These are phyloP conservation scores for Talaromyces sp. DNA, from an alignment of 2,329 filamentous ascomycete genomes.

Conservation along the genomic window DNA sequence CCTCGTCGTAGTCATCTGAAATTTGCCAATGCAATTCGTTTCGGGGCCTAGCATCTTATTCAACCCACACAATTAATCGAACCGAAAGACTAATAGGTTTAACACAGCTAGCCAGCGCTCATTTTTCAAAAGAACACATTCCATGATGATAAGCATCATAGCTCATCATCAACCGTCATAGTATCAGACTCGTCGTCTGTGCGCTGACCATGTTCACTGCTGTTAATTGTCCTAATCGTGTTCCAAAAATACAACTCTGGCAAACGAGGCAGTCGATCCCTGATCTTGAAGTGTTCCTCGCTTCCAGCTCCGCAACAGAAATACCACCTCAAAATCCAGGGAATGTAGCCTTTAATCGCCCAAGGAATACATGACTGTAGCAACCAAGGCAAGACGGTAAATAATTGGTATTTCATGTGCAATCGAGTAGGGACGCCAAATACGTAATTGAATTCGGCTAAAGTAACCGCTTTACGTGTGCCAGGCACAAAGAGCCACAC, in stretches of 20 bases:
- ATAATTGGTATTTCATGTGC: slow-evolving; percentile 36
- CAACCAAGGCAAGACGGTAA: slow-evolving; percentile 35
- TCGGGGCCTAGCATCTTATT: neutral
- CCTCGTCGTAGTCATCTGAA: too few species aligned
- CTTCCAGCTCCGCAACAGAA: slow-evolving; percentile 13
- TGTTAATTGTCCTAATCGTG: neutral
- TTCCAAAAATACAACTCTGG: slow-evolving; percentile 9
- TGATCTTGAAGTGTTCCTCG: neutral
- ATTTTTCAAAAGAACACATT: neutral
- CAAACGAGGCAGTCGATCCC: slow-evolving; percentile 1
- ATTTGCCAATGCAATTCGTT: neutral
- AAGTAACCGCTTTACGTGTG: slow-evolving; percentile 27
- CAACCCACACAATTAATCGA: neutral
- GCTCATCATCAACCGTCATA: neutral
- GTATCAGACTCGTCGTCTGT: neutral
- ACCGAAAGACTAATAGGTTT: neutral
- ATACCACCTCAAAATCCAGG: slow-evolving; percentile 14
- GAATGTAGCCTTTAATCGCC: slow-evolving; percentile 8
- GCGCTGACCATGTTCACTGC: neutral
- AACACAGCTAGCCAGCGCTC: neutral
- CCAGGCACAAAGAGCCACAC: slow-evolving; percentile 22
- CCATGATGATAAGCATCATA: neutral
- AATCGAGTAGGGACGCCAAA: slow-evolving; percentile 35
- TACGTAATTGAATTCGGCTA: slow-evolving; percentile 48
- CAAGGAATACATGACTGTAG: slow-evolving; percentile 28